Percentiles rank a stretch among this genome's conserved stretches.
phyloP scores from a whole-genome alignment of 495 filamentous ascomycete genomes.

The Tuber microsphaerosporum region DNA sequence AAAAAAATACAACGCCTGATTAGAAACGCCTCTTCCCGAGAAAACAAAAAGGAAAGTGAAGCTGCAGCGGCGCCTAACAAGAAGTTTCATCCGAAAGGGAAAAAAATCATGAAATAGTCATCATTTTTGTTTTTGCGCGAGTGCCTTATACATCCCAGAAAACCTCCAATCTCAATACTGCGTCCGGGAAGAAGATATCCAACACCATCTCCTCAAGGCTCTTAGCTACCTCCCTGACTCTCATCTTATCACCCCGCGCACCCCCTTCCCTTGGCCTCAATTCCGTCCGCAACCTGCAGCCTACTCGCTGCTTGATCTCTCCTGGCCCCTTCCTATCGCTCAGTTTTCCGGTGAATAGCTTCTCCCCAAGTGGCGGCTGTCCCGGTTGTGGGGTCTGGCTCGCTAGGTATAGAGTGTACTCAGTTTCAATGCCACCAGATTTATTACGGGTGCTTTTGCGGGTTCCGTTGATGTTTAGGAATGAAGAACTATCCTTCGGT shows the following conservation, averaged over 20 bases:
- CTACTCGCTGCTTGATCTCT: conserved; percentile 27
- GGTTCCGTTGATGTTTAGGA: conserved; percentile 3
- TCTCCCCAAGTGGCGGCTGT: conserved; percentile 22
- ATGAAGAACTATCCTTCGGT: background rate
- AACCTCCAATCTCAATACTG: conserved; percentile 38
- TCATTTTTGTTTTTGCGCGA: background rate
- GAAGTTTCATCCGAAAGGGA: background rate
- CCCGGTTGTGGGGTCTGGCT: background rate
- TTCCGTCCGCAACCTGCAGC: conserved; percentile 25
- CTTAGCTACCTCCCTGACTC: conserved; percentile 38
- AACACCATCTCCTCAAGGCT: conserved; percentile 38
- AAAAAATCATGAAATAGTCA: background rate
- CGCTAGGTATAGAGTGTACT: conserved; percentile 39
- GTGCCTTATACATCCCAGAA: conserved; percentile 32
- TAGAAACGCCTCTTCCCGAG: background rate
- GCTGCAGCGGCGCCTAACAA: background rate
- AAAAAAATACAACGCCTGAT: background rate
- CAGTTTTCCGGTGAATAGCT: conserved; percentile 29
- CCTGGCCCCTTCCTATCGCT: conserved; percentile 18
- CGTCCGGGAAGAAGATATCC: conserved; percentile 39
- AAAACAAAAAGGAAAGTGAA: background rate
- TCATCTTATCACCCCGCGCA: conserved; percentile 19
- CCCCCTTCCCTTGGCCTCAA: conserved; percentile 29
- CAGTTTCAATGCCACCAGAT: conserved; percentile 22
- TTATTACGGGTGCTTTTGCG: conserved; percentile 3